phyloP scores from a whole-genome alignment of 2,329 filamentous ascomycete species.

The Calcarisporium arbuscula region DNA sequence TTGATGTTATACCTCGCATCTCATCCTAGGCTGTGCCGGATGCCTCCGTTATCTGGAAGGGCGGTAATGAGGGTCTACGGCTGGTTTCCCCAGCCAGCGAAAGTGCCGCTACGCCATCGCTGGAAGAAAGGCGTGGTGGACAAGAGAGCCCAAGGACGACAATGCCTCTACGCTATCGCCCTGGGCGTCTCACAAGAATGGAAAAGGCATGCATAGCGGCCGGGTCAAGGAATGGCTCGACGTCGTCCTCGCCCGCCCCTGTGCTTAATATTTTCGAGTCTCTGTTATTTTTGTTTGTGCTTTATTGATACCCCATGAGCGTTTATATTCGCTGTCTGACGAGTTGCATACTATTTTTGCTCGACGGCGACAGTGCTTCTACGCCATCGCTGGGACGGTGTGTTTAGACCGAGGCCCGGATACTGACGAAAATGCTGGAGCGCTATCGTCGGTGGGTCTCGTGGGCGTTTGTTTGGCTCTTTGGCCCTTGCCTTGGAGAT shows the following conservation, averaged over 20 bases:
- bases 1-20: background rate
- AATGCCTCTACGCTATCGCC: constrained; percentile 50
- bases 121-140: constrained; percentile 13
- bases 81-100: constrained; percentile 30
- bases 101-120: constrained; percentile 42
- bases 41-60: background rate
- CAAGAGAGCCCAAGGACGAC: constrained; percentile 27
- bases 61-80: no score
- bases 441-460: constrained; percentile 47
- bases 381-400: constrained; percentile 51
- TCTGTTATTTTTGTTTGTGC: constrained; percentile 16
- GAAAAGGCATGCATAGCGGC: no score
- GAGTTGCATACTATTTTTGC: constrained; percentile 25
- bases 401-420: constrained; percentile 40
- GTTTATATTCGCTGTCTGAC: constrained; percentile 39
- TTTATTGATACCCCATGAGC: constrained; percentile 38
- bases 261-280: constrained; percentile 10
- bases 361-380: constrained; percentile 50
- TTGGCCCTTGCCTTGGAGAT: constrained; percentile 1
- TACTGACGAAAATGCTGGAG: constrained; percentile 44
- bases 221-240: no score
- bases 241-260: constrained; percentile 9
- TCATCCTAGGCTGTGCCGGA: background rate
- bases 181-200: constrained; percentile 10
- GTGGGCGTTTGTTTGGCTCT: constrained; percentile 33